Evolutionary conservation across 2,329 filamentous ascomycete species (phyloP), one percentile per base, ranked within the genome.

Genomic region (Fusarium nelsonii): DNA sequence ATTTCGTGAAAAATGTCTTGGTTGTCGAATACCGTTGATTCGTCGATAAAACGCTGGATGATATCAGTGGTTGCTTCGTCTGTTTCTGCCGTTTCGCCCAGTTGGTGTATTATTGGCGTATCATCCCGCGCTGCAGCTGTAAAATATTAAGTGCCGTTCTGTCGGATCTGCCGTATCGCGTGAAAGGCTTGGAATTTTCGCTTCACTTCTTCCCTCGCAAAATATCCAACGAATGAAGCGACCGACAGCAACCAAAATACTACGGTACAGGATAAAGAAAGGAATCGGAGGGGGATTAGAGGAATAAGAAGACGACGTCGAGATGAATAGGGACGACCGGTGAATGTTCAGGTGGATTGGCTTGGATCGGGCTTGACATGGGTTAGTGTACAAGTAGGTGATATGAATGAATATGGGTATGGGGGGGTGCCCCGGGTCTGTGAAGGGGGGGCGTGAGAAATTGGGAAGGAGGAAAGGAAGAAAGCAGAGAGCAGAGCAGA

Each of bases 281-380:
- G 53, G 50, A 39, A 30, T 54, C 39, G 34, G 46, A 52, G 43
- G 53, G 64, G 53, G 54, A 57, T 59, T 50, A 48, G 46, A 68
- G 61, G 60, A 70, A 65, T 53, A 64, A 69, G 64, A 71, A 54
- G 64, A 62, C 44, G 39, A 66, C 40, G 45, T 65, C 46, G 41
- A 71, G 61, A 63, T 71, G 66, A 71, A 70, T 63, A 63, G 64
- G 68, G 64, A 70, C 62, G 48, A 36, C 34, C 48, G 61, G 65
- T 61, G 58, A 65, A 61, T 55, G 56, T 56, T 48, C 52, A 68
- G 52, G 68, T 70, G 68, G 64, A 55, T 62, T 64, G 45, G 44
- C 65, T 63, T 56, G 59, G 58, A 66, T 69, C 67, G 63, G 66
- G 61, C 51, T 69, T 58, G 57, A 59, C 63, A 70, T 64, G 67